Conservation (phyloP, 192 early-diverging fungal genomes). For the Coemansia aciculifera region DNA sequence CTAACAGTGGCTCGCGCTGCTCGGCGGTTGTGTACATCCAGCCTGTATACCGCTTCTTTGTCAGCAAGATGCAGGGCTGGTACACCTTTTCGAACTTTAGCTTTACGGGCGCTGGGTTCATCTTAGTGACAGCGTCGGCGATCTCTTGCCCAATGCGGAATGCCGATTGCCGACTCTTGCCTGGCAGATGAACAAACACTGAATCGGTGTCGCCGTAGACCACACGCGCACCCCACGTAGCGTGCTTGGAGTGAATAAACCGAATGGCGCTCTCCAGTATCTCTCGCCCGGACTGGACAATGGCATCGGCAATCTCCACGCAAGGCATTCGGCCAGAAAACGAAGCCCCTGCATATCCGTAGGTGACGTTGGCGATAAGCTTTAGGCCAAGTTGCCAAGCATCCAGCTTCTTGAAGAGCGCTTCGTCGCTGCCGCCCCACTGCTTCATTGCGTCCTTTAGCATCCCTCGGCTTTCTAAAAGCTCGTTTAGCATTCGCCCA, state of each 20-base stretch:
- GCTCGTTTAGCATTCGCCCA: conserved; percentile 78
- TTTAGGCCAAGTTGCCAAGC: conserved; percentile 86
- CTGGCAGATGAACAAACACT: conserved; percentile 79
- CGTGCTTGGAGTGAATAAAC: conserved; percentile 59
- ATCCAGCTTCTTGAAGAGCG: conserved; percentile 69
- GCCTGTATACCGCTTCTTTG: conserved; percentile 96
- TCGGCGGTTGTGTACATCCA: conserved; percentile 71
- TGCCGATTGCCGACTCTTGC: conserved; percentile 66
- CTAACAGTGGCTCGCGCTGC: conserved; percentile 74
- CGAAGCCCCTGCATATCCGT: conserved; percentile 81
- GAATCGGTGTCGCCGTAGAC: conserved; percentile 96
- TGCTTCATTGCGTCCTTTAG: conserved; percentile 83
- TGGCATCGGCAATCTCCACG: conserved; percentile 86
- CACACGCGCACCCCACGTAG: conserved; percentile 73
- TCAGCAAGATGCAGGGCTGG: conserved; percentile 79
- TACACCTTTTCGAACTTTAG: conserved; percentile 97
- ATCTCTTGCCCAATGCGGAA: conserved; percentile 85
- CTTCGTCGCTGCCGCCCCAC: conserved; percentile 29
- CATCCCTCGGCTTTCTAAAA: conserved; percentile 89
- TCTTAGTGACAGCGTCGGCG: conserved; percentile 67
- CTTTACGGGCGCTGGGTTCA: conserved; percentile 80
- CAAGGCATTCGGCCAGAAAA: conserved; percentile 92
- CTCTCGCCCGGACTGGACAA: conserved; percentile 83
- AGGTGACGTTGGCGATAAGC: conserved; percentile 91
- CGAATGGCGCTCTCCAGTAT: conserved; percentile 75